A percentile compares a stretch with the other conserved stretches of the same genome.
Evolutionary conservation across 495 filamentous ascomycete genomes (phyloP).

Genomic region (Parmelia sp.): DNA sequence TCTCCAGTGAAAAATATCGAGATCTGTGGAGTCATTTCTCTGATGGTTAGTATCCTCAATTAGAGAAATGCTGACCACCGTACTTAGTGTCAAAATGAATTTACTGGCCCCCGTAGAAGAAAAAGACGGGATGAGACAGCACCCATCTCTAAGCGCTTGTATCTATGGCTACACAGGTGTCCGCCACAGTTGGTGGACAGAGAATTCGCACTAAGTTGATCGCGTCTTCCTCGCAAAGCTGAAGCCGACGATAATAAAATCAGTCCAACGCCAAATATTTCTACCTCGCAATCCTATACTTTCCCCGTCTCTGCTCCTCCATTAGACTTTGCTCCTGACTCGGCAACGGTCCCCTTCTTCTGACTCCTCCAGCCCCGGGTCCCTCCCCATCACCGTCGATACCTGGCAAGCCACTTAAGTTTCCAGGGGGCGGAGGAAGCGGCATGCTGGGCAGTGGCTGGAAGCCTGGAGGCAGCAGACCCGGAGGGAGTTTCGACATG

Average conservation of each 20-base stretch:
- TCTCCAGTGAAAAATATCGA: too few species aligned
- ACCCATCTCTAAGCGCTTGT: neutral
- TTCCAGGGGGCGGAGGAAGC: constrained; percentile 25
- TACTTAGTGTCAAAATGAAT: neutral
- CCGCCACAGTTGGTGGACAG: neutral
- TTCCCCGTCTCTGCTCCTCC: constrained; percentile 63
- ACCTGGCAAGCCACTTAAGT: constrained; percentile 40
- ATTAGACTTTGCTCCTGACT: constrained; percentile 77
- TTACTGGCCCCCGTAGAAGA: neutral
- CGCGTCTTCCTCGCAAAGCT: neutral
- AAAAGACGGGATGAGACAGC: too few species aligned
- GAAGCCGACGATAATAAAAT: neutral
- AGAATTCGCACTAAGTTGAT: neutral
- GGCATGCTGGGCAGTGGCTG: constrained; percentile 36
- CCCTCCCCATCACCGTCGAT: constrained; percentile 36
- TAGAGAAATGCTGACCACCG: neutral
- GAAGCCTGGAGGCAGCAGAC: constrained; percentile 43
- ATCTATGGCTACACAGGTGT: neutral
- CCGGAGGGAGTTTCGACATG: constrained; percentile 54
- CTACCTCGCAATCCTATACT: constrained; percentile 45
- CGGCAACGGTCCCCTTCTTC: constrained; percentile 61
- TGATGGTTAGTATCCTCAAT: too few species aligned
- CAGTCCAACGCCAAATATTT: neutral
- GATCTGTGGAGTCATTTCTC: too few species aligned
- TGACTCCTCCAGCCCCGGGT: constrained; percentile 35